Evolutionary conservation across 176 grass and related monocot genomes (phyloP), one percentile per base, ranked within the genome.

Genomic region (Oryza nivara): DNA sequence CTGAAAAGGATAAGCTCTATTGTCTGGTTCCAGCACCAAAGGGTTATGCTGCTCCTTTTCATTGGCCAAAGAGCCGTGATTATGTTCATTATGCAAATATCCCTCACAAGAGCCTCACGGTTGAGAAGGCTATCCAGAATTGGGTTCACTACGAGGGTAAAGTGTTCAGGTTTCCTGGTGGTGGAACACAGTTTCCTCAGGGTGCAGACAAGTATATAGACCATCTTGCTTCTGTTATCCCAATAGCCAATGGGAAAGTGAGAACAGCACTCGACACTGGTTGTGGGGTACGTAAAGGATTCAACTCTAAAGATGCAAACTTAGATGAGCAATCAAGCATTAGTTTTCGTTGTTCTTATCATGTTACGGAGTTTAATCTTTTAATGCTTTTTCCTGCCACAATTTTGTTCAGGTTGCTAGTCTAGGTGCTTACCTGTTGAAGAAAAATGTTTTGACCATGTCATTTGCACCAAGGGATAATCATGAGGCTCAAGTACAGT

Each of bases 71-170:
- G 84, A 91, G 92, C 70, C 90, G 95, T 12, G 92, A 94, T 76
- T 97, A 91, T 87, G 92, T 93, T 73, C 76, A 79, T 51, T 94
- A 92, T 86, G 88, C 77, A 48, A 97, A 97, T 77, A 77, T 97
- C 7, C 95, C 95, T 68, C 88, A 97, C 85, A 94, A 94, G 81
- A 90, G 83, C 70, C 80, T 97, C 76, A 94, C 91, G 0, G 88
- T 97, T 61, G 95, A 97, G 77, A 97, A 97, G 81, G 95, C 95
- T 70, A 91, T 87, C 65, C 95, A 94, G 76, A 94, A 97, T 20
- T 94, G 95, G 95, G 87, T 97, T 52, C 92, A 92, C 49, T 92
- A 91, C 88, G 95, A 97, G 71, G 92, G 92, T 44, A 88, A 92
- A 60, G 86, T 94, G 11, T 97, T 97, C 81, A 90, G 92, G 36